phyloP scores from a whole-genome alignment of 2,329 filamentous ascomycete genomes.

The Nannizziopsis barbatae region DNA sequence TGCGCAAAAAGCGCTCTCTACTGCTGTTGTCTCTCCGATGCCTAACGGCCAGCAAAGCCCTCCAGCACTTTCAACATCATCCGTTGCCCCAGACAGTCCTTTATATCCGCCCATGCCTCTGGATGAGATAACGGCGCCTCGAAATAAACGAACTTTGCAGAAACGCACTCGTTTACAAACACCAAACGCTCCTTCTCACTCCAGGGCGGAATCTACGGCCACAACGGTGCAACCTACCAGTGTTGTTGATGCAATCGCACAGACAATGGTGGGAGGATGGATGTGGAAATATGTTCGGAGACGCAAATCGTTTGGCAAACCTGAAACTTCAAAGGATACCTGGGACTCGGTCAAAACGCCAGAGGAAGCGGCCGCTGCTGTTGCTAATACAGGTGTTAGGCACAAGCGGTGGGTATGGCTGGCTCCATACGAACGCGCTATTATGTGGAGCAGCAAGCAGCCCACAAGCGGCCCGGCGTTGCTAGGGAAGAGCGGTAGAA shows the following conservation, averaged over 20 bases:
- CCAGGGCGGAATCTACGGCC: conserved; percentile 41
- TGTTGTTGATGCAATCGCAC: conserved; percentile 91
- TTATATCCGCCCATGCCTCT: conserved; percentile 52
- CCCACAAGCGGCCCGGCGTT: conserved; percentile 76
- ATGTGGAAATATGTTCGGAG: conserved; percentile 41
- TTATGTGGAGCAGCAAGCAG: conserved; percentile 98
- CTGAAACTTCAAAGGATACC: conserved; percentile 30
- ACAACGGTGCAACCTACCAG: conserved; percentile 57
- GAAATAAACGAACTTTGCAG: conserved; percentile 22
- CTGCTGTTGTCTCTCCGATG: conserved; percentile 54
- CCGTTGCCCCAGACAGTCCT: conserved; percentile 58
- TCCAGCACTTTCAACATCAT: conserved; percentile 52
- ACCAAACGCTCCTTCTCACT: conserved; percentile 23
- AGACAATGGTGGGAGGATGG: conserved; percentile 89
- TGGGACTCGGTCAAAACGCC: conserved; percentile 46
- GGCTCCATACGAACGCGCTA: conserved; percentile 86
- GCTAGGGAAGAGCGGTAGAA: conserved; percentile 87
- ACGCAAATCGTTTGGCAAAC: conserved; percentile 79
- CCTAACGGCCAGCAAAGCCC: conserved; percentile 40
- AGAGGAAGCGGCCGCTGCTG: conserved; percentile 57
- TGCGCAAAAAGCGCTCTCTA: conserved; percentile 76
- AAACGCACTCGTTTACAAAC: conserved; percentile 20
- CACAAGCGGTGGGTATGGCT: conserved; percentile 99
- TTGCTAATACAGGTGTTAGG: conserved; percentile 54
- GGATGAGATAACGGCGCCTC: conserved; percentile 55